A percentile compares a stretch with the other conserved stretches of the same genome.
Conservation (phyloP, 192 early-diverging fungal species). For the Coemansia sp. region DNA sequence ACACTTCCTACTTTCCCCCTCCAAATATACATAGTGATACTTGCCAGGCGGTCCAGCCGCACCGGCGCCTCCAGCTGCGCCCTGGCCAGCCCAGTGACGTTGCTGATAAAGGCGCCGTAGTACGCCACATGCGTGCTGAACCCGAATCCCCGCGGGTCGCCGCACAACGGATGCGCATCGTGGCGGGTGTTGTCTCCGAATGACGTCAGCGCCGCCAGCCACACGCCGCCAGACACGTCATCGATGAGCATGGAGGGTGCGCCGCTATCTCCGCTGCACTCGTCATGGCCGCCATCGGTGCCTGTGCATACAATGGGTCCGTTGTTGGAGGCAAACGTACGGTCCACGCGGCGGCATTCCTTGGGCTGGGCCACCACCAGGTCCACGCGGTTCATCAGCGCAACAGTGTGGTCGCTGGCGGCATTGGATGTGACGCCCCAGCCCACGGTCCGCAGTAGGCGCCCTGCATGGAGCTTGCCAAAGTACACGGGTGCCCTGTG, state of each 20-base stretch:
- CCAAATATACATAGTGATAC: neutral
- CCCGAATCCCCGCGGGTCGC: slow-evolving; percentile 39
- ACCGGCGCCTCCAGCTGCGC: slow-evolving; percentile 29
- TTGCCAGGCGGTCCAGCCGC: slow-evolving; percentile 26
- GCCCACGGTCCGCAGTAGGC: slow-evolving; percentile 34
- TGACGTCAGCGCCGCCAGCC: slow-evolving; percentile 48
- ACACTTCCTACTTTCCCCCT: neutral
- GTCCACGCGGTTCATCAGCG: slow-evolving; percentile 32
- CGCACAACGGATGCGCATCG: slow-evolving; percentile 39
- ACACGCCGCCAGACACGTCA: slow-evolving; percentile 14
- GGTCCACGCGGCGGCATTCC: slow-evolving; percentile 25
- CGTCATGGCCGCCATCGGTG: slow-evolving; percentile 33
- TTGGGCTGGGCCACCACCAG: slow-evolving; percentile 12
- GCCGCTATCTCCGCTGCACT: slow-evolving; percentile 54
- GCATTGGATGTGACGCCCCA: slow-evolving; percentile 48
- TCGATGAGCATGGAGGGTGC: slow-evolving; percentile 26
- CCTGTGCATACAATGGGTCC: slow-evolving; percentile 44
- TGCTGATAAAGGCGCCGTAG: slow-evolving; percentile 37
- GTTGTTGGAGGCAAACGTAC: slow-evolving; percentile 23
- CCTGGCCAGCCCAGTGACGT: slow-evolving; percentile 28
- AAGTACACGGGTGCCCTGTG: slow-evolving; percentile 43
- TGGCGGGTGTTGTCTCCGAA: slow-evolving; percentile 47
- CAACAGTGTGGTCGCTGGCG: slow-evolving; percentile 16
- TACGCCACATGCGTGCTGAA: slow-evolving; percentile 55
- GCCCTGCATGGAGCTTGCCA: slow-evolving; percentile 18